These are phyloP conservation scores for Xerophyta viscosa DNA, from an alignment of 106 monocot genomes.

Conservation along the genomic window DNA sequence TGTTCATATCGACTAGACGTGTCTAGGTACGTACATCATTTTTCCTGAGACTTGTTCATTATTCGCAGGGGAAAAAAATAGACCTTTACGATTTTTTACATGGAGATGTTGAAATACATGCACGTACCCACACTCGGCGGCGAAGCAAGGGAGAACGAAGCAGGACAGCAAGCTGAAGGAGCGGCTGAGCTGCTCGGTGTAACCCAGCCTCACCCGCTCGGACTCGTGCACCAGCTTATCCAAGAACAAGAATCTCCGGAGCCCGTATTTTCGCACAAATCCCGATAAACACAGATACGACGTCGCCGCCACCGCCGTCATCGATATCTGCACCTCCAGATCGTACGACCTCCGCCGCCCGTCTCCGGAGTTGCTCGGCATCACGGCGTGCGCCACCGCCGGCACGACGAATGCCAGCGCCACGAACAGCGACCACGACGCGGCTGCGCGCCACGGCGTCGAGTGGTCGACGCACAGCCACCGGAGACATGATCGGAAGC, in stretches of 20 bases:
- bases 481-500: conserved; percentile 69
- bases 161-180: conserved; percentile 49
- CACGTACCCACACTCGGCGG: conserved; percentile 35
- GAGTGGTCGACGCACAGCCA: conserved; percentile 84
- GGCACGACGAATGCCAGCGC: conserved; percentile 43
- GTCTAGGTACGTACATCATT: too few species aligned
- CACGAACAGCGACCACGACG: conserved; percentile 66
- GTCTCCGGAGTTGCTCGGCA: conserved; percentile 24
- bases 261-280: conserved; percentile 52
- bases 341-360: conserved; percentile 46
- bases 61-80: too few species aligned
- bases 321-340: conserved; percentile 47
- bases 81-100: too few species aligned
- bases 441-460: not conserved
- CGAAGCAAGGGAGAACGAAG: conserved; percentile 62
- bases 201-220: conserved; percentile 54
- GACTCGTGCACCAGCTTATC: conserved; percentile 59
- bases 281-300: conserved; percentile 60
- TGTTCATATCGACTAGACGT: too few species aligned
- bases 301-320: conserved; percentile 34
- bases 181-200: conserved; percentile 51
- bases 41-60: too few species aligned
- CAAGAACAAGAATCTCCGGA: conserved; percentile 71
- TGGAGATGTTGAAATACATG: too few species aligned
- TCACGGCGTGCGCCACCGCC: conserved; percentile 24